These are phyloP conservation scores for Aspergillus wentii DNA, from an alignment of 495 filamentous ascomycete genomes.

Conservation along the genomic window DNA sequence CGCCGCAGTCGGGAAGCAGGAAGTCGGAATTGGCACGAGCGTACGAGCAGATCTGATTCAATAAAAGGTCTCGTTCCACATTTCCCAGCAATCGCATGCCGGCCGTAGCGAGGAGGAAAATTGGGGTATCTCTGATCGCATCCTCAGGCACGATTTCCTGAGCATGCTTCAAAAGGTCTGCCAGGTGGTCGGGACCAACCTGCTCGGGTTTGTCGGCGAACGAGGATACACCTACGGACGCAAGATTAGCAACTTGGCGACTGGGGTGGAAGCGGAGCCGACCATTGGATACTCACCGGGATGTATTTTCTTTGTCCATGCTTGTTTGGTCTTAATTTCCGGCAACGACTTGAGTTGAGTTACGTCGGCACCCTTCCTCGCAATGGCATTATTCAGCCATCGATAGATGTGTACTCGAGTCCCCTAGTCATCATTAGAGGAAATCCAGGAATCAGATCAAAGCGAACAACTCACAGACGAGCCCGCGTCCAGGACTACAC, in stretches of 20 bases:
- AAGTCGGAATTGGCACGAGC: slow-evolving; percentile 76
- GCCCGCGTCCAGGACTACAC: slow-evolving; percentile 65
- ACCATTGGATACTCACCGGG: slow-evolving; percentile 62
- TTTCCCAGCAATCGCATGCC: slow-evolving; percentile 88
- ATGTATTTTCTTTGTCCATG: slow-evolving; percentile 90
- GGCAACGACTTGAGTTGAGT: slow-evolving; percentile 68
- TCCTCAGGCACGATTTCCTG: slow-evolving; percentile 73
- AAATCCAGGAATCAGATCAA: slow-evolving; percentile 5
- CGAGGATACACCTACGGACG: slow-evolving; percentile 76
- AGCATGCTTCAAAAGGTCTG: slow-evolving; percentile 76
- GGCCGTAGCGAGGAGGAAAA: slow-evolving; percentile 95
- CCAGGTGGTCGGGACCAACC: slow-evolving; percentile 78
- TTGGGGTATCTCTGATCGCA: slow-evolving; percentile 75
- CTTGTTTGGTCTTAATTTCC: slow-evolving; percentile 71
- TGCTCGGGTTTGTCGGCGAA: slow-evolving; percentile 72
- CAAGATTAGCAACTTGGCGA: too few species aligned
- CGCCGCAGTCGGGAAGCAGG: slow-evolving; percentile 78
- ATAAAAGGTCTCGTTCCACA: slow-evolving; percentile 61
- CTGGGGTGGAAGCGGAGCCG: too few species aligned
- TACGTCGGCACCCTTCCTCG: slow-evolving; percentile 54
- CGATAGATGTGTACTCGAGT: slow-evolving; percentile 90
- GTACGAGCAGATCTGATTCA: slow-evolving; percentile 79
- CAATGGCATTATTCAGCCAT: slow-evolving; percentile 74
- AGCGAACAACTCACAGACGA: slow-evolving; percentile 50
- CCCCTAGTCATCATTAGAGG: slow-evolving; percentile 45